A percentile compares a stretch with the other conserved stretches of the same genome.
These are phyloP conservation scores for Sporothrix curviconia DNA, from an alignment of 2,329 filamentous ascomycete genomes.

Conservation along the genomic window DNA sequence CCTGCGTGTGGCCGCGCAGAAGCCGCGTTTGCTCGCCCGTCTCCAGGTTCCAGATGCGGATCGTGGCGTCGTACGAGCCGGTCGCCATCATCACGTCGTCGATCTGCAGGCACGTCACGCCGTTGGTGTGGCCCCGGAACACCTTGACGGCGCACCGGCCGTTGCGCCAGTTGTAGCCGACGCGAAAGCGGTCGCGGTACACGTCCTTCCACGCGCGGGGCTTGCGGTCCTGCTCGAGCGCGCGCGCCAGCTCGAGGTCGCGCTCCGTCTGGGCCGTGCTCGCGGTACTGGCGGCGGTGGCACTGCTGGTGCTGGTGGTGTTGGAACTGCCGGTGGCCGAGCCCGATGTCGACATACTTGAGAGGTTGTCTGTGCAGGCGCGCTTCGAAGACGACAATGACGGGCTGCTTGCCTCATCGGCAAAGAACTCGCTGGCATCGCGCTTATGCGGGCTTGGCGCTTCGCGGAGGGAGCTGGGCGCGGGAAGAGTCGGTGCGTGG, in stretches of 20 bases:
- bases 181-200: conserved; percentile 87
- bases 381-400: conserved; percentile 28
- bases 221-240: conserved; percentile 34
- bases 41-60: conserved; percentile 94
- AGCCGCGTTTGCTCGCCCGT: conserved; percentile 83
- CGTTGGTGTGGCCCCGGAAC: conserved; percentile 81
- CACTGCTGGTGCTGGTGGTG: conserved; percentile 13
- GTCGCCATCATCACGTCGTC: conserved; percentile 83
- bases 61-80: conserved; percentile 88
- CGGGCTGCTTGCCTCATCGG: too few relatives aligned
- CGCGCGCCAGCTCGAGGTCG: conserved; percentile 17
- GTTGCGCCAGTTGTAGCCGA: conserved; percentile 96
- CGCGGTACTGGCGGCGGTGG: background rate
- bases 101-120: conserved; percentile 62
- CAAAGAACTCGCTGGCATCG: conserved; percentile 26
- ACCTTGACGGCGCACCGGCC: conserved; percentile 78
- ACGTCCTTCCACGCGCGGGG: conserved; percentile 90
- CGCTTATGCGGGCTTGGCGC: conserved; percentile 28
- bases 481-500: conserved; percentile 26
- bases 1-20: conserved; percentile 71
- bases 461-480: conserved; percentile 21
- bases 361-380: conserved; percentile 21
- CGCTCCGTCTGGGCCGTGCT: background rate
- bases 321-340: background rate
- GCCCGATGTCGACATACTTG: too few relatives aligned